Conservation (phyloP, 441 rosid genomes). For the Breynia disticha region DNA sequence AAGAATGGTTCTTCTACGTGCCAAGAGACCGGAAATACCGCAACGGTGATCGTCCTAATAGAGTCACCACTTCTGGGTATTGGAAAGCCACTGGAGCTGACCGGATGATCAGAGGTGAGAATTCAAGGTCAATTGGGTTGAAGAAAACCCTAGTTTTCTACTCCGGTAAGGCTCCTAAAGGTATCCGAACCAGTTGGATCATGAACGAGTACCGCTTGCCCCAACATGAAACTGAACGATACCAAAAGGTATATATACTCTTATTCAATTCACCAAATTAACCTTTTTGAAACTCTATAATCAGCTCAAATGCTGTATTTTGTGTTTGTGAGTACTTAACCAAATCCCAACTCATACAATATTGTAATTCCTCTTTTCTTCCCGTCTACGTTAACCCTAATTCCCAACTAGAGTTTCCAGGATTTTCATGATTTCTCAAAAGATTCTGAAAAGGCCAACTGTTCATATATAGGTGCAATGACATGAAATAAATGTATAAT, state of each 20-base stretch:
- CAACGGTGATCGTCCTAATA: constrained; percentile 93
- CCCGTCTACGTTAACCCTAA: too few species aligned
- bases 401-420: too few species aligned
- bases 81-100: constrained; percentile 99
- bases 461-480: too few species aligned
- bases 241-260: constrained; percentile 64
- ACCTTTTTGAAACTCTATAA: too few species aligned
- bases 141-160: constrained; percentile 99
- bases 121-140: constrained; percentile 65
- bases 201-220: constrained; percentile 99
- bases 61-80: constrained; percentile 92
- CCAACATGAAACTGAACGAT: constrained; percentile 80
- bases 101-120: constrained; percentile 81
- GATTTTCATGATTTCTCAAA: too few species aligned
- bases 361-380: too few species aligned
- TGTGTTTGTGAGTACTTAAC: too few species aligned
- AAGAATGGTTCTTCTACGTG: constrained; percentile 97
- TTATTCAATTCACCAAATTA: too few species aligned
- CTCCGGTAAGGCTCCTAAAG: constrained; percentile 97
- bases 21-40: constrained; percentile 91
- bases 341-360: too few species aligned
- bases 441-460: too few species aligned
- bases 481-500: too few species aligned
- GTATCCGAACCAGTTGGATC: constrained; percentile 93
- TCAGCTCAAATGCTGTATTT: too few species aligned